Conservation (phyloP, 441 rosid species). For the Francoa sonchifolia region DNA sequence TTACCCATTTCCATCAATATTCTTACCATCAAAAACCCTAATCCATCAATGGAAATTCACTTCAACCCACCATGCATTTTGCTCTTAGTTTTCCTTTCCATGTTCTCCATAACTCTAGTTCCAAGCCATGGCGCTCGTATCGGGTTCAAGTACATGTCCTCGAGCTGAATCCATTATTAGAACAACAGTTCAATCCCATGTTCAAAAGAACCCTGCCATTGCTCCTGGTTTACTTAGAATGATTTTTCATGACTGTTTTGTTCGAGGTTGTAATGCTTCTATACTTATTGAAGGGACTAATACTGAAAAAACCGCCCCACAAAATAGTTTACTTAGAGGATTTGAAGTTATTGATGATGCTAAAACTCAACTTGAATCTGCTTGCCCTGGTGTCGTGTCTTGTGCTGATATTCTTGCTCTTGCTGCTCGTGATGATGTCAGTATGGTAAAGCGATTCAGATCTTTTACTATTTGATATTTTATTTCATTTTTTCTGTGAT, state of each 20-base stretch:
- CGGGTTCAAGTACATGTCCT: slow-evolving; percentile 43
- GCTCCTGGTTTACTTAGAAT: slow-evolving; percentile 47
- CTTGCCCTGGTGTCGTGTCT: slow-evolving; percentile 59
- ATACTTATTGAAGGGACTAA: slow-evolving; percentile 40
- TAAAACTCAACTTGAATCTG: slow-evolving; percentile 45
- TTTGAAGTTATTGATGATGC: slow-evolving; percentile 67
- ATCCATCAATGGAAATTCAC: background rate
- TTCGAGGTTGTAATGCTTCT: slow-evolving; percentile 62
- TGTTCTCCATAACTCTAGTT: slow-evolving; percentile 10
- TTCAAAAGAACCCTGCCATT: slow-evolving; percentile 20
- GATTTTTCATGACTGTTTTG: slow-evolving; percentile 59
- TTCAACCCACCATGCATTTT: background rate
- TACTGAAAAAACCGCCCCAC: slow-evolving; percentile 39
- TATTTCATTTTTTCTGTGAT: background rate
- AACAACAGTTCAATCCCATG: slow-evolving; percentile 23
- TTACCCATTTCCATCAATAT: background rate
- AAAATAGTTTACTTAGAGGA: slow-evolving; percentile 36
- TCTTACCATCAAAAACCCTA: background rate
- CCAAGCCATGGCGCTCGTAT: slow-evolving; percentile 33
- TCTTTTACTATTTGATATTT: background rate
- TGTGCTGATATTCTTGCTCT: slow-evolving; percentile 70
- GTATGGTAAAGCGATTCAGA: slow-evolving; percentile 48
- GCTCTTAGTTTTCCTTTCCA: slow-evolving; percentile 2
- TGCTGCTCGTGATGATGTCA: slow-evolving; percentile 61
- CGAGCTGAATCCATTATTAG: slow-evolving; percentile 33